Base-by-base conservation (phyloP, 1,139 yeast species). In the Debaryomyces robertsiae region DNA sequence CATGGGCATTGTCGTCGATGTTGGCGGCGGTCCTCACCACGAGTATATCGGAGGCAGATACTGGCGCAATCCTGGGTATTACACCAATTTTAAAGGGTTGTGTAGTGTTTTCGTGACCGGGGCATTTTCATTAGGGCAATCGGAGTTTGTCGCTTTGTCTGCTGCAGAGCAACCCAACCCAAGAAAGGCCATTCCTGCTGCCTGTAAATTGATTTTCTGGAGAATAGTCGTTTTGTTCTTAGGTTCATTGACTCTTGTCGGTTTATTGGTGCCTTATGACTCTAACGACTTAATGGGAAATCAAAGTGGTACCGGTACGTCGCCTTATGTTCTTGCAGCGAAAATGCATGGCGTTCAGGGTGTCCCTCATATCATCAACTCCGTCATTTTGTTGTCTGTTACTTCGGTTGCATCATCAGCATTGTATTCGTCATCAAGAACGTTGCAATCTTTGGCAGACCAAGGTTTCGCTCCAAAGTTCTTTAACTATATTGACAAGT, bases 351-450 rank as follows among this genome's bases (percentile, higher is more conserved):
- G 59, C 6, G 61, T 64, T 24, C 52, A 50, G 35, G 75, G 58
- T 13, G 63, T 69, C 36, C 69, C 75, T 9, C 65, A 67, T 41
- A 64, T 72, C 46, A 67, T 71, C 46, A 72, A 72, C 47, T 62
- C 75, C 5, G 74, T 67, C 30, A 72, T 72, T 48, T 61, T 70
- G 46, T 55, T 70, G 44, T 68, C 75, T 4, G 77, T 72, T 29
- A 69, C 75, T 3, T 69, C 75, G 9, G 77, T 72, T 41, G 76
- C 73, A 18, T 65, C 73, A 3, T 64, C 73, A 14, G 66, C 76
- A 22, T 63, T 70, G 57, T 72, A 72, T 55, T 67, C 75, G 5
- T 60, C 73, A 17, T 67, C 73, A 35, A 63, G 77, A 58, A 62
- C 72, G 38, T 65, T 72, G 45, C 70, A 69, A 45, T 67, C 76